Evolutionary conservation across 768 basidiomycete species (phyloP).

Genomic region (Podaxis sp.): DNA sequence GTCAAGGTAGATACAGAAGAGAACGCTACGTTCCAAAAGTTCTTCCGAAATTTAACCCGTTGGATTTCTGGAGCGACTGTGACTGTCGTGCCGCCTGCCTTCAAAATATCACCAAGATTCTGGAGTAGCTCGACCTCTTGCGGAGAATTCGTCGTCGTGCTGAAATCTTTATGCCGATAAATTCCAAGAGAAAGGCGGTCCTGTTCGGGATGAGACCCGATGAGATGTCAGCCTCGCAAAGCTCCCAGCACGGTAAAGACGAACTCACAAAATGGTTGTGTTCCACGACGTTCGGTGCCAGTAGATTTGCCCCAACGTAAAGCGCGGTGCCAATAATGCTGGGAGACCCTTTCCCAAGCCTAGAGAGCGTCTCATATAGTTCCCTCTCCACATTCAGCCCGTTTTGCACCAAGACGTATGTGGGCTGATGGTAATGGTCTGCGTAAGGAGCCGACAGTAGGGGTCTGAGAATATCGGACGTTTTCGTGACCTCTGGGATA

Average conservation of each 20-base stretch:
- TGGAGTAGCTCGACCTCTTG: constrained; percentile 41
- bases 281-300: constrained; percentile 45
- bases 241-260: neutral
- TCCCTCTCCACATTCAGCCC: constrained; percentile 71
- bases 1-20: constrained; percentile 53
- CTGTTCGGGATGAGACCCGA: constrained; percentile 27
- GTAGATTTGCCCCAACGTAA: constrained; percentile 53
- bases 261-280: constrained; percentile 52
- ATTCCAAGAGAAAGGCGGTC: constrained; percentile 54
- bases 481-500: constrained; percentile 62
- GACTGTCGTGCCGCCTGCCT: constrained; percentile 46
- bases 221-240: neutral
- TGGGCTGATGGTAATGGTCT: constrained; percentile 48
- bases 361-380: constrained; percentile 51
- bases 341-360: constrained; percentile 42
- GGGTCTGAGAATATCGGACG: constrained; percentile 54
- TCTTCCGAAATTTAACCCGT: constrained; percentile 60
- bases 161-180: constrained; percentile 46
- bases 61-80: constrained; percentile 59
- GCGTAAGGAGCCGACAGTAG: constrained; percentile 50
- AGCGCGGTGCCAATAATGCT: constrained; percentile 55
- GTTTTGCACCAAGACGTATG: constrained; percentile 68
- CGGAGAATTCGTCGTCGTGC: constrained; percentile 39
- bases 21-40: constrained; percentile 63
- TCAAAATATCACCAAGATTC: constrained; percentile 45